phyloP scores from a whole-genome alignment of 768 basidiomycete genomes.

The Crassisporium funariophilum region DNA sequence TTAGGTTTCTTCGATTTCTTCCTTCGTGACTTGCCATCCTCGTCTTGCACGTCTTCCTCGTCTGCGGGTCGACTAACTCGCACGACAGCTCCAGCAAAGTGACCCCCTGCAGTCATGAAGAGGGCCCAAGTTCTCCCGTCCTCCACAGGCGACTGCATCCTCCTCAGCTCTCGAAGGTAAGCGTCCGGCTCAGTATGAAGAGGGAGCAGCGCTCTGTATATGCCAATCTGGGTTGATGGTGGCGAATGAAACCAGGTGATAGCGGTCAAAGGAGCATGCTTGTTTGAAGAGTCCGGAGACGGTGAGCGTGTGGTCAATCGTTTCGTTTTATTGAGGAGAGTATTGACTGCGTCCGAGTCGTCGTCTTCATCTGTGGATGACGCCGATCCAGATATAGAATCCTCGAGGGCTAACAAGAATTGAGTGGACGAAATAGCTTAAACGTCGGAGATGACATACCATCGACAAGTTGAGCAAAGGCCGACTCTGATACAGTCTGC shows the following conservation, averaged over 20 bases:
- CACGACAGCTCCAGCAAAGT: slow-evolving; percentile 93
- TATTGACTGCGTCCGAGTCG: slow-evolving; percentile 65
- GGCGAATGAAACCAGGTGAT: slow-evolving; percentile 90
- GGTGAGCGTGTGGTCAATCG: slow-evolving; percentile 43
- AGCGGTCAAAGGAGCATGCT: slow-evolving; percentile 55
- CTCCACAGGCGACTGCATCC: slow-evolving; percentile 57
- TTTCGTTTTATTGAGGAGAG: slow-evolving; percentile 66
- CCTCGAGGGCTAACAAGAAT: slow-evolving; percentile 51
- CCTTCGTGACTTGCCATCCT: slow-evolving; percentile 44
- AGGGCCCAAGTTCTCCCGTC: slow-evolving; percentile 84
- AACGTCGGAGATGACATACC: slow-evolving; percentile 46
- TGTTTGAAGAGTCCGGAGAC: slow-evolving; percentile 40
- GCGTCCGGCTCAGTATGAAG: slow-evolving; percentile 39
- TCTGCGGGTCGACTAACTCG: slow-evolving; percentile 60
- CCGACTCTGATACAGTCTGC: slow-evolving; percentile 62
- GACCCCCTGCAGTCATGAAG: slow-evolving; percentile 97
- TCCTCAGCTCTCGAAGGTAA: slow-evolving; percentile 62
- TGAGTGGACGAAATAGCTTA: neutral
- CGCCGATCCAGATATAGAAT: slow-evolving; percentile 91
- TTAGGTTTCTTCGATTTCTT: slow-evolving; percentile 67
- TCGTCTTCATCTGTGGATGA: slow-evolving; percentile 63
- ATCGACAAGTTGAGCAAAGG: slow-evolving; percentile 80
- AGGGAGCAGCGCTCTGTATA: slow-evolving; percentile 81
- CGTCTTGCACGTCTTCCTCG: slow-evolving; percentile 38
- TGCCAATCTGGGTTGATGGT: slow-evolving; percentile 84